phyloP scores from a whole-genome alignment of 345 rosid genomes.

The Ailanthus altissimus region DNA sequence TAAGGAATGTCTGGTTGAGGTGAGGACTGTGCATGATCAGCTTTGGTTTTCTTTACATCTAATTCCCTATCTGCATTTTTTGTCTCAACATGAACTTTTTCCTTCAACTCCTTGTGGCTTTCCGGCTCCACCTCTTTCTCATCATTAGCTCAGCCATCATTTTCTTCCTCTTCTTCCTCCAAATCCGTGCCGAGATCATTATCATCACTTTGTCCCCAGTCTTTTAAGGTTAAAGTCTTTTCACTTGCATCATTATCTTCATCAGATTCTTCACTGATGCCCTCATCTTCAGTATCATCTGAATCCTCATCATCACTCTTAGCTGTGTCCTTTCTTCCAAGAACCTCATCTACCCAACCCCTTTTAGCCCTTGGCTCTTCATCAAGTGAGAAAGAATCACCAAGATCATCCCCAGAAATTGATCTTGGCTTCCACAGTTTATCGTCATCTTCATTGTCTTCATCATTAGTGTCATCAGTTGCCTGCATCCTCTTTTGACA shows the following conservation, averaged over 20 bases:
- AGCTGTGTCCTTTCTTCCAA: constrained; percentile 58
- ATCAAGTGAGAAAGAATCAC: constrained; percentile 76
- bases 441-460: constrained; percentile 58
- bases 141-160: constrained; percentile 31
- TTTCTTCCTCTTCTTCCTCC: constrained; percentile 47
- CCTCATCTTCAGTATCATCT: constrained; percentile 47
- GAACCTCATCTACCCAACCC: constrained; percentile 91
- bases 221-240: constrained; percentile 46
- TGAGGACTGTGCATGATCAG: constrained; percentile 30
- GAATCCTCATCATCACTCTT: constrained; percentile 57
- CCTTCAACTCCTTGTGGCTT: constrained; percentile 39
- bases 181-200: constrained; percentile 58
- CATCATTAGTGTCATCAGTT: constrained; percentile 68
- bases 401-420: constrained; percentile 86
- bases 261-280: constrained; percentile 48
- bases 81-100: constrained; percentile 26
- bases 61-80: constrained; percentile 21
- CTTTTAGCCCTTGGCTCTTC: constrained; percentile 51
- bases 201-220: constrained; percentile 94
- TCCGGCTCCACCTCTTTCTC: constrained; percentile 34
- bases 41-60: constrained; percentile 30
- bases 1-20: constrained; percentile 55
- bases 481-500: constrained; percentile 85
- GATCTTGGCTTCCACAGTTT: constrained; percentile 43
- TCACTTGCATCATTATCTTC: constrained; percentile 40